A percentile compares a stretch with the other conserved stretches of the same genome.
These are phyloP conservation scores for Nannochloropsis gaditana DNA, from an alignment of 108 stramenopile genomes.

Conservation along the genomic window DNA sequence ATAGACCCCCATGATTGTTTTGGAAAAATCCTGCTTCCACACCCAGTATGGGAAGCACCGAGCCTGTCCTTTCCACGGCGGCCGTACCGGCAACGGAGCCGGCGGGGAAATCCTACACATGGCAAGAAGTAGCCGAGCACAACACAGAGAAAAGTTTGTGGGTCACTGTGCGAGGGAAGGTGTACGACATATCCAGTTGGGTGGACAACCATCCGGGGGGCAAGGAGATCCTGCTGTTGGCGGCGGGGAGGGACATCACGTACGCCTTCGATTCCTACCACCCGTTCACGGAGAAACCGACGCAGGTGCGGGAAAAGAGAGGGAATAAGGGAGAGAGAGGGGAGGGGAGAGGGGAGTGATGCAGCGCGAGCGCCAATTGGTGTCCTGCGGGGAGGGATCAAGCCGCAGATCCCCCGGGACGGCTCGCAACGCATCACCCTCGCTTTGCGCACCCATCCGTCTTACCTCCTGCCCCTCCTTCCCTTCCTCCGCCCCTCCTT, in stretches of 20 bases:
- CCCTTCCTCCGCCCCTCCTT: background rate
- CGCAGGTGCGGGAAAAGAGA: background rate
- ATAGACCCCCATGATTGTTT: too few species aligned
- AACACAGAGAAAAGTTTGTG: conserved; percentile 40
- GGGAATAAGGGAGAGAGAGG: background rate
- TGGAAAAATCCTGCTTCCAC: too few species aligned
- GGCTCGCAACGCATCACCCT: too few species aligned
- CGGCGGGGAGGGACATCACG: conserved; percentile 51
- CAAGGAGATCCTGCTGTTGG: conserved; percentile 41
- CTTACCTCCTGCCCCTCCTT: background rate
- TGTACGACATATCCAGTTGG: conserved; percentile 50
- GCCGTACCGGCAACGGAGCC: background rate
- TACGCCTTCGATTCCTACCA: conserved; percentile 49
- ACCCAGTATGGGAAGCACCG: too few species aligned
- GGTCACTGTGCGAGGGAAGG: conserved; percentile 44
- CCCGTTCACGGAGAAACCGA: conserved; percentile 53
- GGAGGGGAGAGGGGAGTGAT: background rate
- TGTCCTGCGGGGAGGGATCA: too few species aligned
- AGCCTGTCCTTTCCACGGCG: background rate
- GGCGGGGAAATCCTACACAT: background rate
- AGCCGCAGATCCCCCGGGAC: too few species aligned
- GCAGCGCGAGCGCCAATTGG: too few species aligned
- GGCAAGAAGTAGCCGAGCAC: conserved; percentile 49
- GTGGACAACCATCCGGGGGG: conserved; percentile 52
- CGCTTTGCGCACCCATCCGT: background rate